These are phyloP conservation scores for Trifolium fragiferum DNA, from an alignment of 306 rosid species.

Conservation along the genomic window DNA sequence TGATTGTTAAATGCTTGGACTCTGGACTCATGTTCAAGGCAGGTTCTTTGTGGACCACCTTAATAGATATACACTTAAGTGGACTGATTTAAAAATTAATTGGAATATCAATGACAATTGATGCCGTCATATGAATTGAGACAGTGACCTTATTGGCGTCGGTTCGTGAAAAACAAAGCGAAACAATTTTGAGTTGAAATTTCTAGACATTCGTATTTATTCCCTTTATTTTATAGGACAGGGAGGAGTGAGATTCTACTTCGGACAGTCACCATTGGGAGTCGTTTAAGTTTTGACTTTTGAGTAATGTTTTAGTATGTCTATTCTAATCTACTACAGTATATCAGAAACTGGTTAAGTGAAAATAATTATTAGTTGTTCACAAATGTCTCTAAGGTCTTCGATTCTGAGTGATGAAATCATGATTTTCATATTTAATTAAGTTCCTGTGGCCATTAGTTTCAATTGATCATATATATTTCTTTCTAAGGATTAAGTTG, in stretches of 20 bases:
- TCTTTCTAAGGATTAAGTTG: not conserved
- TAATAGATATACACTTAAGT: not conserved
- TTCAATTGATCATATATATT: slow-evolving; percentile 9
- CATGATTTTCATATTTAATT: not conserved
- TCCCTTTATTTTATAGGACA: not conserved
- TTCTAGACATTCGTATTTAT: not conserved
- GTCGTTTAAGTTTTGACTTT: not conserved
- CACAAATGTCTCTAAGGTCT: not conserved
- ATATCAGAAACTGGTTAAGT: not conserved
- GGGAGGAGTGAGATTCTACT: not conserved
- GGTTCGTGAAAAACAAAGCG: not conserved
- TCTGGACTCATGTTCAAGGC: not conserved
- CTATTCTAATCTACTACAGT: not conserved
- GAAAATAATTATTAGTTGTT: not conserved
- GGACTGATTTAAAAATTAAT: not conserved
- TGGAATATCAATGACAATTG: not conserved
- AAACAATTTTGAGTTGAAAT: not conserved
- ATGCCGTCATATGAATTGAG: not conserved
- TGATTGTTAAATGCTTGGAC: not conserved
- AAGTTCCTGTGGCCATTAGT: slow-evolving; percentile 17
- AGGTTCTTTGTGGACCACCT: not conserved
- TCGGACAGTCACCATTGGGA: not conserved
- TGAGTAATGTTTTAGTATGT: not conserved
- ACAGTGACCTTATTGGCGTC: not conserved
- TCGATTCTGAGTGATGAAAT: not conserved